Evolutionary conservation across 306 rosid species (phyloP).

Genomic region (Malus asiatica): DNA sequence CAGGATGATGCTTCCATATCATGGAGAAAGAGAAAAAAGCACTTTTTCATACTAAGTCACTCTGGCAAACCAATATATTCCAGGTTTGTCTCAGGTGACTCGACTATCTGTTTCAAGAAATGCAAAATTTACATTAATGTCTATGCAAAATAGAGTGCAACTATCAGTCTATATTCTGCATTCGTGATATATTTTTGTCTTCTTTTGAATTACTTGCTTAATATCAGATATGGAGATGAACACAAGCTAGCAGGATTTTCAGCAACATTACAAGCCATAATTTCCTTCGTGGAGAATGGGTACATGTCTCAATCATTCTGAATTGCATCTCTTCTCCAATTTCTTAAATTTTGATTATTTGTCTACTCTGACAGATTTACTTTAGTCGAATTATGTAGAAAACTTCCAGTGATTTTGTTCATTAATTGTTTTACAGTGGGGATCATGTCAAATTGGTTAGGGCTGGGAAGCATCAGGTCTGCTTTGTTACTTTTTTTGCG

Average conservation of each 20-base stretch:
- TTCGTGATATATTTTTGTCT: conserved; percentile 2
- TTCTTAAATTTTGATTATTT: neutral
- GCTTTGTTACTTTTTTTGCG: conserved; percentile 22
- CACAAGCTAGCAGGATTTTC: conserved; percentile 97
- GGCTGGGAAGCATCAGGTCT: conserved; percentile 94
- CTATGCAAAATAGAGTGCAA: neutral
- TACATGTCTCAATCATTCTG: conserved; percentile 25
- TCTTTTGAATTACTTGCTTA: conserved; percentile 19
- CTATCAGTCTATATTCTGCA: neutral
- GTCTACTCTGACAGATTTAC: neutral
- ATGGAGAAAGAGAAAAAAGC: conserved; percentile 96
- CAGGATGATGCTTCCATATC: conserved; percentile 94
- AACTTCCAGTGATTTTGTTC: conserved; percentile 12
- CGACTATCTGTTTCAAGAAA: conserved; percentile 6
- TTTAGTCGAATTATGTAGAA: conserved; percentile 6
- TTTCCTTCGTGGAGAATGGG: conserved; percentile 94
- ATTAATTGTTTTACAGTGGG: conserved; percentile 41
- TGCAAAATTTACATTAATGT: conserved; percentile 2
- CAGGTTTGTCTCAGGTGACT: conserved; percentile 47
- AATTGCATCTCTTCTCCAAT: conserved; percentile 11
- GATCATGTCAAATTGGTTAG: conserved; percentile 76
- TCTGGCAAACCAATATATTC: conserved; percentile 95
- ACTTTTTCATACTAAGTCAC: conserved; percentile 74
- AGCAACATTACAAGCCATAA: conserved; percentile 94
- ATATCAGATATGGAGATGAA: conserved; percentile 78